Evolutionary conservation across 2,329 filamentous ascomycete species (phyloP).

Genomic region (Xylaria sp.): DNA sequence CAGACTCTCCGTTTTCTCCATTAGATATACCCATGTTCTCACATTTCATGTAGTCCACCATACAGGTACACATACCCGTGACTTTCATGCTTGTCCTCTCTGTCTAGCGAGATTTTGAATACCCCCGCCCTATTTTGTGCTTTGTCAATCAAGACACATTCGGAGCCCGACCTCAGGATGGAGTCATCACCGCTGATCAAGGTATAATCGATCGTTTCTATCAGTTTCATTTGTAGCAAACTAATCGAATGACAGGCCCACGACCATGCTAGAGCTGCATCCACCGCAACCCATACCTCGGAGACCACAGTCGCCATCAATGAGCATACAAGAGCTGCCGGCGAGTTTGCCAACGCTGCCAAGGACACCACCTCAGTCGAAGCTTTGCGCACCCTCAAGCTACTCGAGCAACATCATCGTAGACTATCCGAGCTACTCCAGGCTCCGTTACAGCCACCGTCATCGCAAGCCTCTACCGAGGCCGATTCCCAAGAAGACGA

Average conservation of each 20-base stretch:
- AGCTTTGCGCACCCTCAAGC: conserved; percentile 82
- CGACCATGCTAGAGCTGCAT: conserved; percentile 86
- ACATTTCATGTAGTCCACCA: not conserved
- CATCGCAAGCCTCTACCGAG: conserved; percentile 52
- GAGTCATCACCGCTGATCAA: conserved; percentile 75
- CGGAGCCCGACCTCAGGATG: conserved; percentile 58
- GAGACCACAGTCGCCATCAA: conserved; percentile 85
- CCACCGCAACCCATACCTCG: conserved; percentile 76
- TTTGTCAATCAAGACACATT: conserved; percentile 12
- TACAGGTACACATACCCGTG: not conserved
- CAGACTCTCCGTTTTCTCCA: not conserved
- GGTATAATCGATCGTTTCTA: conserved; percentile 54
- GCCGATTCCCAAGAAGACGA: conserved; percentile 51
- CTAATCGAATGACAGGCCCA: conserved; percentile 69
- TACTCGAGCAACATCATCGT: conserved; percentile 89
- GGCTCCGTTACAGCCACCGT: conserved; percentile 68
- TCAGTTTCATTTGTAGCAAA: not conserved
- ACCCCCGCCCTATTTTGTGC: not conserved
- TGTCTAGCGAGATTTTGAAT: not conserved
- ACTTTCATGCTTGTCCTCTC: not conserved
- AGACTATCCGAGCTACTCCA: conserved; percentile 84
- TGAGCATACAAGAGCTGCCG: conserved; percentile 88
- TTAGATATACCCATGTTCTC: conserved; percentile 7
- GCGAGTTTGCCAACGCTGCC: conserved; percentile 87
- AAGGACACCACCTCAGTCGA: conserved; percentile 73